Evolutionary conservation across 1,139 yeast species (phyloP).

Genomic region (Blastobotrys raffinosifermentans): DNA sequence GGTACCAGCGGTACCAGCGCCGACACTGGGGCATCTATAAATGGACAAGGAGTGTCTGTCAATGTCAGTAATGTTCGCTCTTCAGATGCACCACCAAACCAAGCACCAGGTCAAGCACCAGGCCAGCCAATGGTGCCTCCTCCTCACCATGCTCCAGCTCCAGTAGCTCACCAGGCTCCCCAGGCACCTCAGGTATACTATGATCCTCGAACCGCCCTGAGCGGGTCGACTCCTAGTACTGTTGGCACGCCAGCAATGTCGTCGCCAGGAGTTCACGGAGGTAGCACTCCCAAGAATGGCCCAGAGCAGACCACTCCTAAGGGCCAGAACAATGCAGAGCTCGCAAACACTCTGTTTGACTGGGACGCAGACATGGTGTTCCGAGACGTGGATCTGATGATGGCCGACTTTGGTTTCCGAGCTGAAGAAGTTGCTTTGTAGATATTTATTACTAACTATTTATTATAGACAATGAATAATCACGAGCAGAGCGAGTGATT

Average conservation of each 20-base stretch:
- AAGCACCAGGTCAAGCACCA: too few relatives aligned
- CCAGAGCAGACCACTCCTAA: slow-evolving; percentile 1
- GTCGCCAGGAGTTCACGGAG: slow-evolving; percentile 1
- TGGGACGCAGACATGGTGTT: slow-evolving; percentile 71
- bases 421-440: slow-evolving; percentile 37
- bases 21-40: too few relatives aligned
- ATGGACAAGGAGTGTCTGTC: background rate
- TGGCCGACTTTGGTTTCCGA: slow-evolving; percentile 93
- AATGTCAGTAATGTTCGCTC: too few relatives aligned
- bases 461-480: slow-evolving; percentile 8
- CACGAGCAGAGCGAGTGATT: background rate
- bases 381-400: slow-evolving; percentile 86
- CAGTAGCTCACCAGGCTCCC: background rate
- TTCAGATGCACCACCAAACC: background rate
- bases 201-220: background rate
- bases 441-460: too few relatives aligned
- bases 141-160: background rate
- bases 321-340: slow-evolving; percentile 3
- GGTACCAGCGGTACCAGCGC: too few relatives aligned
- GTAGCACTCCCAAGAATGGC: too few relatives aligned
- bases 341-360: slow-evolving; percentile 16
- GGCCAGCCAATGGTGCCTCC: slow-evolving; percentile 1
- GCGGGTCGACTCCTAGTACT: background rate
- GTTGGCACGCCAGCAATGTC: slow-evolving; percentile 4
- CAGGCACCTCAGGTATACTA: background rate